Percentiles rank a stretch among this genome's conserved stretches.
These are phyloP conservation scores for Crassisporium funariophilum DNA, from an alignment of 768 basidiomycete genomes.

Conservation along the genomic window DNA sequence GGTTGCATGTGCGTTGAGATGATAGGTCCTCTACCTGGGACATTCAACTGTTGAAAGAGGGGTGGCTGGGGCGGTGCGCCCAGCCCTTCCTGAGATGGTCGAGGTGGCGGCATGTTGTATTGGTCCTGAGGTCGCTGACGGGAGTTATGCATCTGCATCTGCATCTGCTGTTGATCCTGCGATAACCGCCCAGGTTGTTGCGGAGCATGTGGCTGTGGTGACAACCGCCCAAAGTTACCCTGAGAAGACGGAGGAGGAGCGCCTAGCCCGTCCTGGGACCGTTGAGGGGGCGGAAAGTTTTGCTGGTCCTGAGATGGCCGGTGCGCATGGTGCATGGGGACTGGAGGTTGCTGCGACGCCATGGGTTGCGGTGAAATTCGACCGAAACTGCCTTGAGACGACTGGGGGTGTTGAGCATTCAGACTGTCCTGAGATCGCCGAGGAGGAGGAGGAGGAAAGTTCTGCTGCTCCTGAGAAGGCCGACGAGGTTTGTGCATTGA, in stretches of 20 bases:
- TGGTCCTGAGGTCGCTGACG: constrained; percentile 14
- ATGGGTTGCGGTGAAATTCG: too few species aligned
- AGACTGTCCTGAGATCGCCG: constrained; percentile 15
- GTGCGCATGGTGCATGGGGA: constrained; percentile 15
- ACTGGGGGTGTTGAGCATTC: constrained; percentile 7
- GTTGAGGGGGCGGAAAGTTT: constrained; percentile 6
- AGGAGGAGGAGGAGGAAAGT: constrained; percentile 3
- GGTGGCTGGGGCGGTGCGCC: constrained; percentile 11
- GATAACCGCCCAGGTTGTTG: constrained; percentile 17
- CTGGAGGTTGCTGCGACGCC: constrained; percentile 19
- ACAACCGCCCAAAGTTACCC: constrained; percentile 21
- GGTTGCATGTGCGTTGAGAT: constrained; percentile 44
- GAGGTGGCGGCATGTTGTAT: constrained; percentile 7
- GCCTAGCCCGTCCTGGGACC: too few species aligned
- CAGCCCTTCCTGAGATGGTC: constrained; percentile 14
- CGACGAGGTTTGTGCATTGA: constrained; percentile 5
- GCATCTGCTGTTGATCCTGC: constrained; percentile 11
- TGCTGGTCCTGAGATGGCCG: constrained; percentile 21
- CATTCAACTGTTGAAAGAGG: constrained; percentile 20
- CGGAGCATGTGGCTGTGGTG: constrained; percentile 19
- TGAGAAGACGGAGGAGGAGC: constrained; percentile 2
- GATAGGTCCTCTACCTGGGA: constrained; percentile 31
- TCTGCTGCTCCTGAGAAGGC: constrained; percentile 12
- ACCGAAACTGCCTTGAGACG: too few species aligned
- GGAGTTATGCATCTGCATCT: constrained; percentile 1